Conservation (phyloP, 176 grass and related monocot genomes). For the Zizania latifolia region DNA sequence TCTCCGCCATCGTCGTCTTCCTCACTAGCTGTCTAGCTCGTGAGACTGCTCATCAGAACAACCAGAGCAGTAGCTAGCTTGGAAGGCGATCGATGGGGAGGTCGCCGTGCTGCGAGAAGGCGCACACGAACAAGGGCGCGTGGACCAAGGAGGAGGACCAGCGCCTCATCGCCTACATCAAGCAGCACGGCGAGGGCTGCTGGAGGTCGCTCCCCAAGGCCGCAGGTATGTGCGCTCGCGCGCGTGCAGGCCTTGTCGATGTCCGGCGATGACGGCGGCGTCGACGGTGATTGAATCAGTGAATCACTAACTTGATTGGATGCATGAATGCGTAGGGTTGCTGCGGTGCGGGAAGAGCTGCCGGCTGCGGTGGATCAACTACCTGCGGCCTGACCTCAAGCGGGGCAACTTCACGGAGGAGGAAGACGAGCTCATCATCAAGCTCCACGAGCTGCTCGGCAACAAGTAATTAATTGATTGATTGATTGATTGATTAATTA, state of each 20-base stretch:
- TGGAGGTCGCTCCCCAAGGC: slow-evolving; percentile 88
- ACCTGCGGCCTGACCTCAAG: slow-evolving; percentile 77
- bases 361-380: slow-evolving; percentile 82
- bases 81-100: slow-evolving; percentile 58
- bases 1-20: background rate
- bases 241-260: background rate
- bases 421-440: slow-evolving; percentile 76
- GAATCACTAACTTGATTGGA: background rate
- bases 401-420: slow-evolving; percentile 79
- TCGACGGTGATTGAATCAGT: background rate
- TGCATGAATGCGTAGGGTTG: slow-evolving; percentile 30
- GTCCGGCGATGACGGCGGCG: background rate
- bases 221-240: slow-evolving; percentile 38
- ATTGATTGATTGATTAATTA: background rate
- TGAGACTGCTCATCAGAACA: too few relatives aligned
- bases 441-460: slow-evolving; percentile 67
- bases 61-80: too few relatives aligned
- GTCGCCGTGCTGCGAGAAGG: slow-evolving; percentile 95
- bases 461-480: slow-evolving; percentile 48
- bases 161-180: slow-evolving; percentile 74
- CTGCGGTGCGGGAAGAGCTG: slow-evolving; percentile 85
- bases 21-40: too few relatives aligned
- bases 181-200: slow-evolving; percentile 68
- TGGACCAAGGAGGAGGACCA: slow-evolving; percentile 95
- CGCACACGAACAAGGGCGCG: slow-evolving; percentile 88